These are phyloP conservation scores for Murraya koenigii DNA, from an alignment of 345 rosid genomes.

Conservation along the genomic window DNA sequence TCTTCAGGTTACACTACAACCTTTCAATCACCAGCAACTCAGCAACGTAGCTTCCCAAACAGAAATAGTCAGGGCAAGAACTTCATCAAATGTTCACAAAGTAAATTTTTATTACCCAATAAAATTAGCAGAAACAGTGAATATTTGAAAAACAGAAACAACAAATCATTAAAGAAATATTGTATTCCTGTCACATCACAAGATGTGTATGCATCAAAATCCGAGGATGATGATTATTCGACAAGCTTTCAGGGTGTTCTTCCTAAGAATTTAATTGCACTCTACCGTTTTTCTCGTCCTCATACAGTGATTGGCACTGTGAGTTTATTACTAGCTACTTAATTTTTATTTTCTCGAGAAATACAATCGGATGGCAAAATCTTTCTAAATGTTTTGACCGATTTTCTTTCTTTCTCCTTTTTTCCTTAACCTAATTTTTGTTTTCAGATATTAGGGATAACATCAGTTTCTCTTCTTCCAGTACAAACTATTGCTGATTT, in stretches of 20 bases:
- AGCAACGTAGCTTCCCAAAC: not conserved
- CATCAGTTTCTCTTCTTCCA: conserved; percentile 33
- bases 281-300: conserved; percentile 35
- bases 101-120: not conserved
- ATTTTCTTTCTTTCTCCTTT: too few species aligned
- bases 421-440: not conserved
- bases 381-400: not conserved
- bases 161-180: not conserved
- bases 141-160: not conserved
- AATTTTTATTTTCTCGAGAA: not conserved
- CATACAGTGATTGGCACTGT: conserved; percentile 38
- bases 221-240: not conserved
- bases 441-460: conserved; percentile 17
- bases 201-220: conserved; percentile 3
- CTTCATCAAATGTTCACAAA: not conserved
- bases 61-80: not conserved
- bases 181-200: not conserved
- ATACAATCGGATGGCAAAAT: not conserved
- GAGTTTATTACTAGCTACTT: not conserved
- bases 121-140: not conserved
- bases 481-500: conserved; percentile 20
- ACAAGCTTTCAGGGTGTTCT: not conserved
- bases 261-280: not conserved
- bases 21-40: not conserved
- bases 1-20: not conserved